These are phyloP conservation scores for Erodium moschatum DNA, from an alignment of 441 rosid species.

Conservation along the genomic window DNA sequence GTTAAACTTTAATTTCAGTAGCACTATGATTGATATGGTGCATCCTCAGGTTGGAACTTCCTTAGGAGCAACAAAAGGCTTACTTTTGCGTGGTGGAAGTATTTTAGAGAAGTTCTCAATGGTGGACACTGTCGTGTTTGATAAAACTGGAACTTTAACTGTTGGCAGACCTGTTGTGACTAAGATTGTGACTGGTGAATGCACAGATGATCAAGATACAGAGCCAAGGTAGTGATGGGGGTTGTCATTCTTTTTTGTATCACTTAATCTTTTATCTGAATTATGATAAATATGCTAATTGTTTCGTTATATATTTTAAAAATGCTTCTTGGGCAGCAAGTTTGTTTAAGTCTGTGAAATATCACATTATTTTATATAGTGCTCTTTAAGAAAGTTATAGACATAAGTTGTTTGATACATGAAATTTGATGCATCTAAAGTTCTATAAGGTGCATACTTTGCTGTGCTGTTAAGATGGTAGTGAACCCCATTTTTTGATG, in stretches of 20 bases:
- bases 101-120: conserved; percentile 74
- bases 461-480: conserved; percentile 13
- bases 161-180: conserved; percentile 83
- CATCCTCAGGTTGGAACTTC: conserved; percentile 78
- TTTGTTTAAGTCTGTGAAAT: background rate
- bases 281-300: background rate
- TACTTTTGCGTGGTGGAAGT: conserved; percentile 87
- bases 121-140: conserved; percentile 72
- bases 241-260: conserved; percentile 9
- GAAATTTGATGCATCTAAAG: background rate
- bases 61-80: conserved; percentile 83
- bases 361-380: background rate
- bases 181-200: conserved; percentile 45
- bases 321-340: background rate
- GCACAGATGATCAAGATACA: conserved; percentile 25
- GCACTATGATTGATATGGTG: conserved; percentile 5
- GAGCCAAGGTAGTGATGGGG: conserved; percentile 41
- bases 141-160: conserved; percentile 92
- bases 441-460: background rate
- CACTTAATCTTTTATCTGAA: background rate
- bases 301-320: background rate
- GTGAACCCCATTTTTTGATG: conserved; percentile 23
- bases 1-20: conserved; percentile 13
- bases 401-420: conserved; percentile 11
- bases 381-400: background rate